These are phyloP conservation scores for Monosporascus sp. DNA, from an alignment of 2,329 filamentous ascomycete genomes.

Conservation along the genomic window DNA sequence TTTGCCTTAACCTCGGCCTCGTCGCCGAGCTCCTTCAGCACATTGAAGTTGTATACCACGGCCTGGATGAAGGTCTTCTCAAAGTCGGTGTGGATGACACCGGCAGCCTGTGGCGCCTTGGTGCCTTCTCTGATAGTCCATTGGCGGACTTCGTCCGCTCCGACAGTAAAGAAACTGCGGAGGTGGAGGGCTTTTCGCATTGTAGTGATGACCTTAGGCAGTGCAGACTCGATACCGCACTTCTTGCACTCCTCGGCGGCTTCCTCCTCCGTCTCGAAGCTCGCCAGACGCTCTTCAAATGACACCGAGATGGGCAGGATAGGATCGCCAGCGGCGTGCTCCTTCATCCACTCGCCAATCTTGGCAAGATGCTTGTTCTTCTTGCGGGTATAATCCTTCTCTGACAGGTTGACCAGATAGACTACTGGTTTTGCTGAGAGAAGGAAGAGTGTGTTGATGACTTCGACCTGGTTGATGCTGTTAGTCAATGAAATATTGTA, in stretches of 20 bases:
- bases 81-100: constrained; percentile 97
- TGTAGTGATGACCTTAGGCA: constrained; percentile 85
- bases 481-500: constrained; percentile 19
- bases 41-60: constrained; percentile 84
- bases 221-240: constrained; percentile 76
- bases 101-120: constrained; percentile 95
- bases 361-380: constrained; percentile 99
- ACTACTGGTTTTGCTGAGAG: constrained; percentile 96
- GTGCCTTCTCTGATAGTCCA: constrained; percentile 96
- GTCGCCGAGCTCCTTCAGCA: constrained; percentile 80
- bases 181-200: constrained; percentile 93
- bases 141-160: constrained; percentile 92
- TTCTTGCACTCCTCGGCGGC: constrained; percentile 83
- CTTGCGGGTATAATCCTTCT: constrained; percentile 95
- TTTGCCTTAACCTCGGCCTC: constrained; percentile 86
- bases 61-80: constrained; percentile 99
- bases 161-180: constrained; percentile 95
- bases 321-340: constrained; percentile 79
- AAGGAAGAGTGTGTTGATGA: constrained; percentile 94
- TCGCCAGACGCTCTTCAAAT: constrained; percentile 87
- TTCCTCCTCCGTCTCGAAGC: constrained; percentile 72
- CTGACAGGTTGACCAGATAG: constrained; percentile 93
- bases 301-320: constrained; percentile 90
- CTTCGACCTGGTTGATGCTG: constrained; percentile 67
- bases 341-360: constrained; percentile 93